Evolutionary conservation across 2,329 filamentous ascomycete genomes (phyloP).

Genomic region (Calonectria naviculata): DNA sequence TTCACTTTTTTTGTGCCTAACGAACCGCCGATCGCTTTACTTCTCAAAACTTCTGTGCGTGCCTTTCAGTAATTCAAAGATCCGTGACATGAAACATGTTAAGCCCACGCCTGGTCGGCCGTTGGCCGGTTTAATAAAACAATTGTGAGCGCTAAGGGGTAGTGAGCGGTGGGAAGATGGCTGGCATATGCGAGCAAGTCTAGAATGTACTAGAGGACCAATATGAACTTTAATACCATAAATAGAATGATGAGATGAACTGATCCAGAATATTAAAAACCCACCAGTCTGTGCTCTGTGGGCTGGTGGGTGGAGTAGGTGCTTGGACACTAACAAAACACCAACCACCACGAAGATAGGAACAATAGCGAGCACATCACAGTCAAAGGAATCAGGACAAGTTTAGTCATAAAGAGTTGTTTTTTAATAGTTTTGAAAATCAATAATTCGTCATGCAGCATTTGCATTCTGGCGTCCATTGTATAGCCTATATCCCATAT

Average conservation of each 20-base stretch:
- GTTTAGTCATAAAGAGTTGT: neutral
- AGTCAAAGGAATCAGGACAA: neutral
- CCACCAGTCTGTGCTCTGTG: neutral
- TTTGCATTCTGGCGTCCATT: slow-evolving; percentile 42
- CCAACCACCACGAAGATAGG: neutral
- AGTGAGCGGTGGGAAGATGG: neutral
- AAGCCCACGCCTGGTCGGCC: neutral
- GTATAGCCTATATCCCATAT: slow-evolving; percentile 40
- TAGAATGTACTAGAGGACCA: neutral
- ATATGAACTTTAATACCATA: neutral
- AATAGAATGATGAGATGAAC: neutral
- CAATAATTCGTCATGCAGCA: slow-evolving; percentile 33
- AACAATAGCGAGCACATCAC: neutral
- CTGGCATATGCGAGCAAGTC: neutral
- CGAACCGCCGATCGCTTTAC: neutral
- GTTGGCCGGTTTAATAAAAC: neutral
- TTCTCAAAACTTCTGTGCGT: neutral
- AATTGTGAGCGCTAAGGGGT: neutral
- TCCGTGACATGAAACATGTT: neutral
- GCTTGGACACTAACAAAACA: neutral
- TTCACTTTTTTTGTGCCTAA: neutral
- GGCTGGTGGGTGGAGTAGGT: neutral
- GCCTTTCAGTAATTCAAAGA: neutral
- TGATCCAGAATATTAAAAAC: neutral
- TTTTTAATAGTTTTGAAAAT: neutral